Base-by-base conservation (phyloP, 345 rosid species). In the Bruguiera gymnorhiza region DNA sequence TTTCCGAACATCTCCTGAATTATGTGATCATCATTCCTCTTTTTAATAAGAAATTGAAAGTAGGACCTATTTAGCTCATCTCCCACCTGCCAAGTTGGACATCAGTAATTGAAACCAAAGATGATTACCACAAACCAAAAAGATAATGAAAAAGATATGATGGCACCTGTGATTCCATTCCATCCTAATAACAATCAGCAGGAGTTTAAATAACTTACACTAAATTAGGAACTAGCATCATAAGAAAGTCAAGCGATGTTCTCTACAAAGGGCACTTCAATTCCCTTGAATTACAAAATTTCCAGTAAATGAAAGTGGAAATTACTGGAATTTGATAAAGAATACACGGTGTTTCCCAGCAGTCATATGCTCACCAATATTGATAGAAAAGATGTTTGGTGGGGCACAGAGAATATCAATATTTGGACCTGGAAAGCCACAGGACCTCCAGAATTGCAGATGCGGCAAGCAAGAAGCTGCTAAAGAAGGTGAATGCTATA, bases 401-500 rank as follows among this genome's bases (percentile, higher is more conserved):
- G n/a, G 6, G 32, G 32, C 32, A 34, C 6, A 15, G 6, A 16
- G 23, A 30, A 55, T 50, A 58, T 78, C 75, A 85, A 36, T 30
- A 53, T 57, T 59, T 82, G 27, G 76, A 57, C 37, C n/a, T 61
- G 71, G 90, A 76, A 62, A 88, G 89, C 87, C 89, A 83, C 18
- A 83, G 27, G 53, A 87, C 91, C 67, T 80, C 79, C 61, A 80
- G 83, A 73, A 94, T 75, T 36, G 89, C 81, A 26, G 89, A 84
- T 5, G 83, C 83, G 20, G 90, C 85, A 7, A 86, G 86, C 76
- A 86, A 71, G 56, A 77, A 65, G 70, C 83, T 81, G 68, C 84
- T 69, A 67, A 86, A 69, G 88, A 94, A 88, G 46, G 90, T 74
- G 79, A 91, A 83, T 68, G 83, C 86, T 39, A 94, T 79, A 5